Evolutionary conservation across 176 grass and related monocot genomes (phyloP).

Genomic region (Paspalum vaginatum): DNA sequence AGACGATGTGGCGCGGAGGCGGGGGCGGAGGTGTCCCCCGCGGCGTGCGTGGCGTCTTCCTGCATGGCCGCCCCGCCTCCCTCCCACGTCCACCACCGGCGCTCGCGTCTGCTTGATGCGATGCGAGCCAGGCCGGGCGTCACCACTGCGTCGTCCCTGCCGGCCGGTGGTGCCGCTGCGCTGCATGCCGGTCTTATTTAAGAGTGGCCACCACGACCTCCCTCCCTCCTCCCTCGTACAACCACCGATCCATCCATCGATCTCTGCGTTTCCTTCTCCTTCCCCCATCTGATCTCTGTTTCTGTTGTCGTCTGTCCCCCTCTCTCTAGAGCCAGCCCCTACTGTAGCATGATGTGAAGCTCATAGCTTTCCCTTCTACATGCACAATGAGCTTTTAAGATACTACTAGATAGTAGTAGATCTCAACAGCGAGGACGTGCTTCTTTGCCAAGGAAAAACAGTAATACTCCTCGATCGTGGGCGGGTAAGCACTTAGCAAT

Average conservation of each 20-base stretch:
- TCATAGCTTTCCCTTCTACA: not conserved
- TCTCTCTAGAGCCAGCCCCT: too few species aligned
- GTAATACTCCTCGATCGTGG: not conserved
- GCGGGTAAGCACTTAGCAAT: conserved; percentile 27
- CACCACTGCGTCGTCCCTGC: not conserved
- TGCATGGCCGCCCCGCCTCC: conserved; percentile 27
- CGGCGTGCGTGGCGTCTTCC: conserved; percentile 46
- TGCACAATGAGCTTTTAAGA: not conserved
- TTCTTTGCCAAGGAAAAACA: not conserved
- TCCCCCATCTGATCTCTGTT: not conserved
- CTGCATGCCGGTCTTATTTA: conserved; percentile 40
- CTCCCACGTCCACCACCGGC: conserved; percentile 52
- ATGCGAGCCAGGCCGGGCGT: too few species aligned
- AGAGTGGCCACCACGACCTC: conserved; percentile 20
- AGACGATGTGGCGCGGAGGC: conserved; percentile 36
- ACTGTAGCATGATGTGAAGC: not conserved
- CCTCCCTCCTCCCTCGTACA: not conserved
- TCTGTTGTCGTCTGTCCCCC: not conserved
- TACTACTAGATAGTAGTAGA: not conserved
- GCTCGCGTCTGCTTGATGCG: too few species aligned
- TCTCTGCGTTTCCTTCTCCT: not conserved
- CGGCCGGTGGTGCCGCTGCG: not conserved
- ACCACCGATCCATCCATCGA: not conserved
- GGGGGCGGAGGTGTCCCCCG: conserved; percentile 39
- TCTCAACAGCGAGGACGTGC: not conserved